Base-by-base conservation (phyloP, 2,329 filamentous ascomycete species). In the Lojkania enalia region DNA sequence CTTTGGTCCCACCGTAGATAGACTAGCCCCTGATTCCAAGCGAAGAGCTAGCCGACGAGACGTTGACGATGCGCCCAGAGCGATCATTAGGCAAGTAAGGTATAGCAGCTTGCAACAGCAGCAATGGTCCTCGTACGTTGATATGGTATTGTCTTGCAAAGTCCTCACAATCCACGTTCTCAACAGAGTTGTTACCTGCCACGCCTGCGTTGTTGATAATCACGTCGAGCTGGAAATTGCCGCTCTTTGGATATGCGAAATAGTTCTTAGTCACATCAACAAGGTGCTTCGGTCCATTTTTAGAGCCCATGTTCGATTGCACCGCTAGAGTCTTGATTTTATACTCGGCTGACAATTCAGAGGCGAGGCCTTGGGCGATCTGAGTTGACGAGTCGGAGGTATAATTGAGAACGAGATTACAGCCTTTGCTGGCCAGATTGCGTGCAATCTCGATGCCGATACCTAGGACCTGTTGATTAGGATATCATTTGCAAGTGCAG, bases 121-220 rank as follows among this genome's bases (percentile, higher is more conserved):
- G 78, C 16, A 95, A 71, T 1, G 90, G 90, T 0, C 87, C 90
- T 7, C 89, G 80, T 16, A 95, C 90, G 63, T 95, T 95, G 71
- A 94, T 79, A 44, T 81, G 80, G 74, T 89, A 95, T 44, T 86
- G 83, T 56, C 78, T 74, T 31, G 83, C 77, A 72, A 91, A 95
- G 60, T 90, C 80, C 11, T 77, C 76, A 4, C 77, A 63, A 3
- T 78, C 80, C 50, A 89, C 80, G 20, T 87, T 80, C 39, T 81
- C 78, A 18, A 87, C 72, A 18, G 74, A 66, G 56, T 85, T 80
- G 71, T 94, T 92, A 29, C 80, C 69, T 9, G 76, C 71, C 2
- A 81, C 74, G 19, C 88, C 90, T 20, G 90, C 90, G 68, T 95
- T 95, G 79, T 95, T 95, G 75, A 95, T 75, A 41, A 95, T 75